Base-by-base conservation (phyloP, 108 stramenopile genomes). In the Fragilaria crotonensis region DNA sequence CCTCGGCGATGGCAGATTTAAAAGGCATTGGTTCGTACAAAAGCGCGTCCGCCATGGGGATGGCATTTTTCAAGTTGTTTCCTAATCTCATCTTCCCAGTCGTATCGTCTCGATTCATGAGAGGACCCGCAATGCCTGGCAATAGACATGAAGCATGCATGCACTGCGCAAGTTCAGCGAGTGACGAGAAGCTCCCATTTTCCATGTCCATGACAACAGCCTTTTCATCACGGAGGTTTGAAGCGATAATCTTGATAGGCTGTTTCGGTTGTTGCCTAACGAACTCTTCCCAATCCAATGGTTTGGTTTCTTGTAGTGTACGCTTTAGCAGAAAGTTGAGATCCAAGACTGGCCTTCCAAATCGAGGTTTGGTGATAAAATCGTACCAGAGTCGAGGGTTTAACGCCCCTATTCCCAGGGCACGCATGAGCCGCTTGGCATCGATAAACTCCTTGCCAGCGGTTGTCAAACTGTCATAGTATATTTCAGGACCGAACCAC, bases 121-220 rank as follows among this genome's bases (percentile, higher is more conserved):
- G 67, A 5, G 95, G 94, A 20, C 96, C 96, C 1, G 96, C 93
- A 53, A 97, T 84, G 17, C 96, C 96, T 4, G 96, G 96, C 33
- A 97, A 66, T 22, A 95, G 78, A 68, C 95, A 95, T 31, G 87
- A 89, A 17, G 94, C 93, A 32, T 88, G 89, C 87, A 95, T 90
- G 54, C 87, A 89, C 19, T 63, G 11, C 33, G 95, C 77, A 33
- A 97, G 64, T 54, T 93, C 92, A 45, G 81, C 63, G 1, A 95
- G 59, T 33, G 83, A 74, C 19, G 69, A 20, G 55, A 95, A 97
- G 52, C 79, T 68, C 11, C 93, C 93, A 5, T 68, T 62, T 51
- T 80, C 80, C 72, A 85, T 79, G 52, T 79, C 82, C 75, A 97
- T 58, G 5, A 83, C 57, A n/a, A 95, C 47, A 3, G 91, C 59